These are phyloP conservation scores for Rhizophlyctis rosea DNA, from an alignment of 192 early-diverging fungal species.

Conservation along the genomic window DNA sequence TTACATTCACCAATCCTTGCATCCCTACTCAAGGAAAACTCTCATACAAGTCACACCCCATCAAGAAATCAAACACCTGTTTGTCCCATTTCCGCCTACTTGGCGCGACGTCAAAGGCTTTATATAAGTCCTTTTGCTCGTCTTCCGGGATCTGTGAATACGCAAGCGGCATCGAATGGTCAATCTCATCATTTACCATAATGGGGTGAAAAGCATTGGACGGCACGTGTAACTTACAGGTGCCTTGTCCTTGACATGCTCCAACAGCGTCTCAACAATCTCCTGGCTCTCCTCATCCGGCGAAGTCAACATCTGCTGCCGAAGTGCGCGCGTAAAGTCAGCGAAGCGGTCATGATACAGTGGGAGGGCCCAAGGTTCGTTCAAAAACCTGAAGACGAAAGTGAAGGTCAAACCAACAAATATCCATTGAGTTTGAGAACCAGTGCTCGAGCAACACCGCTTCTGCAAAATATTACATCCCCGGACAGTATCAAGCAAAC, in stretches of 20 bases:
- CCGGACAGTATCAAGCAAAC: background rate
- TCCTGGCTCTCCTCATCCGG: slow-evolving; percentile 28
- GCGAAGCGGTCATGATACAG: slow-evolving; percentile 53
- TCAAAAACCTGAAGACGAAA: slow-evolving; percentile 39
- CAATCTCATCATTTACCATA: too few species aligned
- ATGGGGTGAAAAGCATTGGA: too few species aligned
- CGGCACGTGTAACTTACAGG: slow-evolving; percentile 14
- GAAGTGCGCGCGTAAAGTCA: slow-evolving; percentile 24
- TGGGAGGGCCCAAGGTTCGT: slow-evolving; percentile 50
- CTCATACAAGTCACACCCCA: slow-evolving; percentile 24
- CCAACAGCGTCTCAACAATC: slow-evolving; percentile 28
- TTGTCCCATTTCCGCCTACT: slow-evolving; percentile 39
- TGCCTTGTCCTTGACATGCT: slow-evolving; percentile 17
- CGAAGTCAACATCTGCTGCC: slow-evolving; percentile 28
- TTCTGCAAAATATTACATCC: background rate
- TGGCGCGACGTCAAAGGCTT: slow-evolving; percentile 39
- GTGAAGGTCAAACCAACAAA: background rate
- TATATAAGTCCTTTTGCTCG: slow-evolving; percentile 40
- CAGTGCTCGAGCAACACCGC: too few species aligned
- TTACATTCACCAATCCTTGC: too few species aligned
- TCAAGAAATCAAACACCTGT: slow-evolving; percentile 37
- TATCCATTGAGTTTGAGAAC: too few species aligned
- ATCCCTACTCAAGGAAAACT: slow-evolving; percentile 35
- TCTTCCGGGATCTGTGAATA: slow-evolving; percentile 30
- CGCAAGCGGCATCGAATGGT: background rate